Evolutionary conservation across 2,329 filamentous ascomycete species (phyloP), one percentile per base, ranked within the genome.

Genomic region (Xenosphaeropsis pyriputrescens): DNA sequence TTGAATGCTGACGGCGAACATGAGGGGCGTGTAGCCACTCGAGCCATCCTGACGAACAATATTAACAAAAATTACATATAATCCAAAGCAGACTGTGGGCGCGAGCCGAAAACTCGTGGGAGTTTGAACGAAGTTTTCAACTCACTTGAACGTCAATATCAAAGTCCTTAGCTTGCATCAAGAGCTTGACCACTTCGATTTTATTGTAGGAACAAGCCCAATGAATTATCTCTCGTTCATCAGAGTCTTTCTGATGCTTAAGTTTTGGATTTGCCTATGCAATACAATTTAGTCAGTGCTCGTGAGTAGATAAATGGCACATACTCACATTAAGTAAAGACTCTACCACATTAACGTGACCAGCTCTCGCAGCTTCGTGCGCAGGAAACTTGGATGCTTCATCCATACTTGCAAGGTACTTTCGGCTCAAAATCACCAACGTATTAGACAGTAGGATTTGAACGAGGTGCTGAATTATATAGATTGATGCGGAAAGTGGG

Each of bases 201-300:
- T 76, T 79, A 55, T 91, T 93, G 57, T 83, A 81, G 16, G 88
- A 91, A 2, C 77, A 75, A 0, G 91, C 89, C 91, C 91, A 98
- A 65, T 98, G 91, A 40, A 96, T 76, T 2, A 91, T 79, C 29
- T 94, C 72, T 33, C 91, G 83, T 13, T 85, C 85, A 57, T 98
- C 91, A 35, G 84, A 79, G 52, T 98, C 91, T 50, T 77, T 75
- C 41, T 59, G 59, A 34, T 63, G 67, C 18, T 84, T 78, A 30
- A 93, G 72, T 51, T 83, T 88, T 2, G 83, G 78, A 52, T 93
- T 86, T 47, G 78, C 75, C 80, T 89, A 39, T 40, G 34, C 32
- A 29, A 32, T 29, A 22, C 12, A 34, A 32, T 15, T 14, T 31
- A 16, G 38, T 37, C 30, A 37, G 30, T 26, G 19, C n/a, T 34